Conservation (phyloP, 768 basidiomycete genomes). For the Auriscalpium microsporum region DNA sequence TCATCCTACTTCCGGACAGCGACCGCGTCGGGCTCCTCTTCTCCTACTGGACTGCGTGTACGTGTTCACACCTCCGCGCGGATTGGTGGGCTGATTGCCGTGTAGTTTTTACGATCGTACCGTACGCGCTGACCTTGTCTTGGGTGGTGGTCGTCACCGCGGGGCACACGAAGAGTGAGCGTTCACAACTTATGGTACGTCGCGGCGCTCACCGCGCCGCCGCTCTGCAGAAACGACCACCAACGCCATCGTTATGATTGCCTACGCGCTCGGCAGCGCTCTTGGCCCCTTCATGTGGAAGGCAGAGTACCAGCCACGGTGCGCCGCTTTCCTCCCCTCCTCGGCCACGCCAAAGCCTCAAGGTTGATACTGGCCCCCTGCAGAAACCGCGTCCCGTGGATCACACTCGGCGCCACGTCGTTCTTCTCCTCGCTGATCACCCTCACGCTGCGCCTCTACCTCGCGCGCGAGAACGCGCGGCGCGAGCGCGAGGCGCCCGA, state of each 20-base stretch:
- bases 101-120: conserved; percentile 53
- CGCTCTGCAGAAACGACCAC: conserved; percentile 50
- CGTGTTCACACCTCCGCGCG: conserved; percentile 15
- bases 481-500: conserved; percentile 47
- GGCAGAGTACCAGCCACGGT: conserved; percentile 59
- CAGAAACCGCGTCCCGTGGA: conserved; percentile 71
- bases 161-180: conserved; percentile 66
- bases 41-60: conserved; percentile 70
- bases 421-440: conserved; percentile 45
- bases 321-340: conserved; percentile 9
- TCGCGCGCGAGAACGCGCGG: conserved; percentile 51
- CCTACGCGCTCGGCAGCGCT: conserved; percentile 71
- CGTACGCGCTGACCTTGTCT: conserved; percentile 60
- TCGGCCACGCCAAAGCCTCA: too few relatives aligned
- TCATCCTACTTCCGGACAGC: conserved; percentile 52
- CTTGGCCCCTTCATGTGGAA: conserved; percentile 76
- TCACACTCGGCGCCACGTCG: conserved; percentile 57
- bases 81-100: too few relatives aligned
- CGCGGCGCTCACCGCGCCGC: neutral
- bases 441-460: conserved; percentile 47
- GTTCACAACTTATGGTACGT: neutral
- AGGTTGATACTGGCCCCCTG: neutral
- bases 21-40: conserved; percentile 66
- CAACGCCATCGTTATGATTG: conserved; percentile 68
- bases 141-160: conserved; percentile 63